Base-by-base conservation (phyloP, 108 stramenopile species). In the Pseudonitzschia multiseries region DNA sequence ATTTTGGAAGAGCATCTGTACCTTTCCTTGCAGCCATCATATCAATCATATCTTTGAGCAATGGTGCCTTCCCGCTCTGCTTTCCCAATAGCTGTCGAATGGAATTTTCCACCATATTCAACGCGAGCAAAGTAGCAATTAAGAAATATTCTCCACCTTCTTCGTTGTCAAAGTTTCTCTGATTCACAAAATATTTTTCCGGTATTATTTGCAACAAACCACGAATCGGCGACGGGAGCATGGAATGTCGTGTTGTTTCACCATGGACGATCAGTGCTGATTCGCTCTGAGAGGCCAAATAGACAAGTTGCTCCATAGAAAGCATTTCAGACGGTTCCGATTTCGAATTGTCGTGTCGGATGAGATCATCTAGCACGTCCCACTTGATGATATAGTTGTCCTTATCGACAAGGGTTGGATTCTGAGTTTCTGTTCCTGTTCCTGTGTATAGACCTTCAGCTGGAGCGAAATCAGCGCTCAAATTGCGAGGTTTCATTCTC, bases 91-190 rank as follows among this genome's bases (percentile, higher is more conserved):
- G 26, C 28, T 42, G 40, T 65, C 85, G 74, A 52, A 89, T 85
- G 0, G 88, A 82, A 24, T 84, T 83, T 64, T 89, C 88, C 33
- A 89, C 44, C 18, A 69, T 59, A 56, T 86, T 86, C 50, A 89
- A 51, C 24, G 85, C 79, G 22, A 86, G 50, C 48, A 84, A 70
- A 31, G 79, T 78, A 8, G 73, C 68, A 60, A 78, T 62, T 33
- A 62, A 62, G 29, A n/a, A 31, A 42, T 62, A 29, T 15, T 26
- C 61, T n/a, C 61, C 61, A 40, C 17, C 20, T 8, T 33, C 33
- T 0, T 62, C 61, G 31, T 17, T 29, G 18, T 15, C 33, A 22
- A 2, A 20, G 2, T 26, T 22, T 56, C 20, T 10, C 21, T 22
- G n/a, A 51, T 51, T n/a, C 20, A 51, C 10, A 4, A 17, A 51